phyloP scores from a whole-genome alignment of 257 asterid genomes.

The Ilex asprella region DNA sequence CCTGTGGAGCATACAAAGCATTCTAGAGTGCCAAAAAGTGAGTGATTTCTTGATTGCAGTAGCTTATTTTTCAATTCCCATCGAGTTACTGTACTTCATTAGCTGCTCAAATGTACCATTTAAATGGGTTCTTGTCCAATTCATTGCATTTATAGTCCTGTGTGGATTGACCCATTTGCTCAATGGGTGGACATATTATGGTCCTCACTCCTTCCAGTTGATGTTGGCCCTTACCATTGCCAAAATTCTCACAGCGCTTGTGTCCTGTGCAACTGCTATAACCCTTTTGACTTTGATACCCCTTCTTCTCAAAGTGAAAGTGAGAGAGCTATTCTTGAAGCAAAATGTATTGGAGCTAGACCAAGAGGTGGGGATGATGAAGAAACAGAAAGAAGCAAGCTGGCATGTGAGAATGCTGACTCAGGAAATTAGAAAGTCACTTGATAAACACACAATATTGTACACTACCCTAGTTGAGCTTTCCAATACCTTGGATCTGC shows the following conservation, averaged over 20 bases:
- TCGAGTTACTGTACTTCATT: slow-evolving; percentile 37
- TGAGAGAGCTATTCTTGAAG: slow-evolving; percentile 34
- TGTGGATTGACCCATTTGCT: slow-evolving; percentile 46
- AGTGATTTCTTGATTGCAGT: slow-evolving; percentile 42
- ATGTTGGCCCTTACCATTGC: slow-evolving; percentile 34
- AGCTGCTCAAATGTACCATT: slow-evolving; percentile 39
- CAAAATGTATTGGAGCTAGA: slow-evolving; percentile 43
- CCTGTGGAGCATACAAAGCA: slow-evolving; percentile 26
- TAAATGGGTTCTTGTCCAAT: slow-evolving; percentile 40
- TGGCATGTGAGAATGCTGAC: slow-evolving; percentile 43
- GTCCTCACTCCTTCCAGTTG: slow-evolving; percentile 36
- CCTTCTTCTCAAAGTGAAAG: slow-evolving; percentile 34
- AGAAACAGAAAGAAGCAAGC: slow-evolving; percentile 38
- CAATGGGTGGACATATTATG: slow-evolving; percentile 32
- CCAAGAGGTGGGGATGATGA: slow-evolving; percentile 44
- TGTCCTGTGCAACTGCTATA: slow-evolving; percentile 44
- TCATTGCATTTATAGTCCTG: slow-evolving; percentile 37
- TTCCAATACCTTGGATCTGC: slow-evolving; percentile 36
- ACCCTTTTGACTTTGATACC: slow-evolving; percentile 39
- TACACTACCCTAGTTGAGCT: slow-evolving; percentile 43
- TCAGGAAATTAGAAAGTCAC: slow-evolving; percentile 37
- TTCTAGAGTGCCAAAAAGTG: slow-evolving; percentile 32
- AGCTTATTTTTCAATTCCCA: slow-evolving; percentile 42
- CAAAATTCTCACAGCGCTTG: slow-evolving; percentile 38
- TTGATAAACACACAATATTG: slow-evolving; percentile 37